Base-by-base conservation (phyloP, 257 asterid species). In the Solanum gracilifrons region DNA sequence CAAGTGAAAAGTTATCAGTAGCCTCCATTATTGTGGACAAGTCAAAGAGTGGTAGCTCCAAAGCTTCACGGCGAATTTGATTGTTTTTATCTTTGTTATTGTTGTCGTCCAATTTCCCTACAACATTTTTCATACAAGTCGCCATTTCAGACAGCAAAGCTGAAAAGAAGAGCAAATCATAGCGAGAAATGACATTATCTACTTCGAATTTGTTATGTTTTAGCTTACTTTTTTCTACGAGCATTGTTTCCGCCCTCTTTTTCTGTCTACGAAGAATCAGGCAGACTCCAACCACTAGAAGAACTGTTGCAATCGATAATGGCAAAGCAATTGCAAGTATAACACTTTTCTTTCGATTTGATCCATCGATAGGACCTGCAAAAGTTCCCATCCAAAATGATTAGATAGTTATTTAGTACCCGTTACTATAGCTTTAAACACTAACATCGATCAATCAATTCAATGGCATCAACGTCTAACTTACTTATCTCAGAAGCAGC, bases 401-500 rank as follows among this genome's bases (percentile, higher is more conserved):
- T 69, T 21, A 29, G 84, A 5, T 43, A 10, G 11, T 18, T 16
- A 39, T 3, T 32, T 43, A 7, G 41, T 43, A 33, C 25, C 68
- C 15, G 3, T 37, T 20, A 35, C 48, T 4, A 36, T 58, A 37
- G 87, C 60, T 84, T 84, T 62, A 84, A 21, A 13, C 16, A 35
- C 75, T 7, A 55, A 35, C 15, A n/a, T 60, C 9, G 25, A 84
- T 55, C 48, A 35, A 60, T 84, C 75, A 84, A 62, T 35, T 7
- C 37, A 9, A 85, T 36, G 2, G 36, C 8, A 48, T 48, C 85
- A 66, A 16, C 25, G 1, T 74, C 77, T 88, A 27, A 86, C 85
- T 89, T 76, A 89, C 91, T 89, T 39, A 64, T 83, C 86, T 86
- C 90, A 16, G 92, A 88, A 27, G 89, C 84, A 77, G 91, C 88